Percentiles rank a stretch among this genome's conserved stretches.
Conservation (phyloP, 305 asterid species). For the Fraxinus paxiana region DNA sequence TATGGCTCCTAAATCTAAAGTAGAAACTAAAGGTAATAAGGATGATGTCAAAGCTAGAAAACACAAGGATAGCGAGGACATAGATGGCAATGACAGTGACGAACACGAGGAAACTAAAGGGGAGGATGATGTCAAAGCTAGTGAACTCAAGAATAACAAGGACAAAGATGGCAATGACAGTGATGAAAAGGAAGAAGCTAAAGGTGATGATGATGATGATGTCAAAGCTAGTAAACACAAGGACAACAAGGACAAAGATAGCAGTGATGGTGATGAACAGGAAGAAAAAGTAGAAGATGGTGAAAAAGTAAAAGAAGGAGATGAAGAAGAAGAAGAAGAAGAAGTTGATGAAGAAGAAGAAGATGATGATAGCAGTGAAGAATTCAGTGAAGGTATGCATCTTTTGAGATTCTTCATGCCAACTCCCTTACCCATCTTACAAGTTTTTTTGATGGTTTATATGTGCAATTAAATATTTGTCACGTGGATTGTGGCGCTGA, state of each 20-base stretch:
- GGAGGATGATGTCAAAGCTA: constrained; percentile 33
- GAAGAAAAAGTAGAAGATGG: constrained; percentile 13
- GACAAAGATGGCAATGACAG: constrained; percentile 31
- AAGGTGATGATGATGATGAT: constrained; percentile 39
- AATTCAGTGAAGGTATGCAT: constrained; percentile 63
- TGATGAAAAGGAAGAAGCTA: constrained; percentile 30
- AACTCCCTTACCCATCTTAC: background rate
- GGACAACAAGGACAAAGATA: constrained; percentile 31
- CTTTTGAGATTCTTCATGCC: constrained; percentile 12
- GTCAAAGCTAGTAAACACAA: constrained; percentile 30
- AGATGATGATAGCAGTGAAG: constrained; percentile 53
- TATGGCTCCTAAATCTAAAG: constrained; percentile 41
- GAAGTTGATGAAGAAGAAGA: constrained; percentile 6
- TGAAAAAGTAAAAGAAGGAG: constrained; percentile 6
- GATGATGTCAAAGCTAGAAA: constrained; percentile 34
- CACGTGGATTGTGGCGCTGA: background rate
- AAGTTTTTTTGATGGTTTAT: background rate
- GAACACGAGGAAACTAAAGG: constrained; percentile 35
- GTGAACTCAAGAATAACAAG: constrained; percentile 30
- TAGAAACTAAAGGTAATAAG: constrained; percentile 39
- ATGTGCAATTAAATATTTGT: background rate
- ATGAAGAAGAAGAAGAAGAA: constrained; percentile 2
- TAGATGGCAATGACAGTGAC: constrained; percentile 27
- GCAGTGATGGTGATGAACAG: constrained; percentile 22
- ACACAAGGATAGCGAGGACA: constrained; percentile 29